Percentiles rank a stretch among this genome's conserved stretches.
These are phyloP conservation scores for Pythium myriotylum DNA, from an alignment of 352 stramenopile genomes.

Conservation along the genomic window DNA sequence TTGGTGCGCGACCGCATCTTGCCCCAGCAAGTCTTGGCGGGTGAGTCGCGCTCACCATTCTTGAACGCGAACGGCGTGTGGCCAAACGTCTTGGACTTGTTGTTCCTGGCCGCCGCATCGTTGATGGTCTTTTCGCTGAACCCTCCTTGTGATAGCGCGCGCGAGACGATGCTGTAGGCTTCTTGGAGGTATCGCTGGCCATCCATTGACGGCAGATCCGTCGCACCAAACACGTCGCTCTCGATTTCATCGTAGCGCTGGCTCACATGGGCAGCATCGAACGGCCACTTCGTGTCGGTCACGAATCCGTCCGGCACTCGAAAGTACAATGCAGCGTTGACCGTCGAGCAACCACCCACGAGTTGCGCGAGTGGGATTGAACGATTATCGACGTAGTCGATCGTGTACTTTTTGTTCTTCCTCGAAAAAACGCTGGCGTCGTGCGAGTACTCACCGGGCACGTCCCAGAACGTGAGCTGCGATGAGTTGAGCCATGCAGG, in stretches of 20 bases:
- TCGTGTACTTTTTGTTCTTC: slow-evolving; percentile 45
- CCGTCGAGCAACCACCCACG: slow-evolving; percentile 76
- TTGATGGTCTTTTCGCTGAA: slow-evolving; percentile 52
- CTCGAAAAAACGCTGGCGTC: slow-evolving; percentile 37
- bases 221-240: slow-evolving; percentile 41
- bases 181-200: slow-evolving; percentile 54
- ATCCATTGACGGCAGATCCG: slow-evolving; percentile 50
- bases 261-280: slow-evolving; percentile 61
- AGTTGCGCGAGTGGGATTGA: slow-evolving; percentile 70
- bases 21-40: slow-evolving; percentile 56
- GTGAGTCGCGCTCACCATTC: slow-evolving; percentile 52
- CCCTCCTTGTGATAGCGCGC: slow-evolving; percentile 37
- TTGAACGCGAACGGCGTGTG: slow-evolving; percentile 58
- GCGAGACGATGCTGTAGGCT: slow-evolving; percentile 47
- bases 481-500: not conserved
- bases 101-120: slow-evolving; percentile 45
- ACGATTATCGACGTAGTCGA: slow-evolving; percentile 47
- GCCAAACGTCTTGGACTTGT: slow-evolving; percentile 58
- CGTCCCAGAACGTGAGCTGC: slow-evolving; percentile 31
- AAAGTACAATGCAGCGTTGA: slow-evolving; percentile 88
- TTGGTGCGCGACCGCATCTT: slow-evolving; percentile 52
- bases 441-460: slow-evolving; percentile 54
- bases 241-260: slow-evolving; percentile 59
- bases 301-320: slow-evolving; percentile 55
- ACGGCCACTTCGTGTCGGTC: slow-evolving; percentile 47